phyloP scores from a whole-genome alignment of 768 basidiomycete genomes.

The Leccinum longicurvipes region DNA sequence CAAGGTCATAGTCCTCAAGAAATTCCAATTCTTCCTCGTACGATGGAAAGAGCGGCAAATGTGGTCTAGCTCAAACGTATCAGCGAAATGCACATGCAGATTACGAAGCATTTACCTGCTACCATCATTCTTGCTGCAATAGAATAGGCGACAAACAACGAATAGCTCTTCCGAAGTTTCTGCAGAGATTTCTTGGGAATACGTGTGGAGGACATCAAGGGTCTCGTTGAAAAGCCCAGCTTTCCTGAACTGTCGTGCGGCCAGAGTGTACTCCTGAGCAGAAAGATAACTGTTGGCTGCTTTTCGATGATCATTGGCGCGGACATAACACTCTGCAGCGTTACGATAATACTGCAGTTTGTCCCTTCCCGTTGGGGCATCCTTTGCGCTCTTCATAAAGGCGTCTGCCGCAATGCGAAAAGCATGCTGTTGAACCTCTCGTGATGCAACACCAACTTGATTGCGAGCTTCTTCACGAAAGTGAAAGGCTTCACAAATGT shows the following conservation, averaged over 20 bases:
- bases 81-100: neutral
- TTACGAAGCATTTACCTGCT: constrained; percentile 14
- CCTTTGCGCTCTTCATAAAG: constrained; percentile 42
- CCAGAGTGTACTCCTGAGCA: constrained; percentile 41
- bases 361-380: constrained; percentile 26
- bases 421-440: constrained; percentile 30
- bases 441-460: constrained; percentile 24
- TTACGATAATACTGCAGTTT: constrained; percentile 37
- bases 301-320: constrained; percentile 34
- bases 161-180: constrained; percentile 37
- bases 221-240: constrained; percentile 53
- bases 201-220: constrained; percentile 38
- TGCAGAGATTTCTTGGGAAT: constrained; percentile 31
- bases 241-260: constrained; percentile 49
- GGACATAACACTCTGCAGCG: constrained; percentile 47
- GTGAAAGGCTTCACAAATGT: constrained; percentile 50
- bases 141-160: constrained; percentile 45
- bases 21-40: constrained; percentile 56
- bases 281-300: constrained; percentile 46
- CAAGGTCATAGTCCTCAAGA: constrained; percentile 51
- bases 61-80: constrained; percentile 36
- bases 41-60: constrained; percentile 45
- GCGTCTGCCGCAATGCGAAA: constrained; percentile 47
- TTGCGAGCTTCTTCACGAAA: constrained; percentile 49
- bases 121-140: constrained; percentile 32